Conservation (phyloP, 2,329 filamentous ascomycete genomes). For the Venturia effusa region DNA sequence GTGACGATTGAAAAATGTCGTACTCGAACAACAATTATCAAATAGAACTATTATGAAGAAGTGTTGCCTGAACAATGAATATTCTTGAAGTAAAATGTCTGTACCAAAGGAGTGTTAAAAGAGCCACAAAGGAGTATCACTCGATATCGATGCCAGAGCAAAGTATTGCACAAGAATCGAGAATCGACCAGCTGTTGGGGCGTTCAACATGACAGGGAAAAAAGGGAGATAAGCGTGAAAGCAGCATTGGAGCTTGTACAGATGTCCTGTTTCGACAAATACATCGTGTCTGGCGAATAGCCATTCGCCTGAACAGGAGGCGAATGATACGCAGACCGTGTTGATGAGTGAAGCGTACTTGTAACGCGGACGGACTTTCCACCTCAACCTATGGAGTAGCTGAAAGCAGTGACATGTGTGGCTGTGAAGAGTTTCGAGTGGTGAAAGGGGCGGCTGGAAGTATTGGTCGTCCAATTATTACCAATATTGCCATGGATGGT, state of each 20-base stretch:
- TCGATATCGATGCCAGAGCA: background rate
- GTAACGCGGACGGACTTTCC: background rate
- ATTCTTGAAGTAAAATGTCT: too few species aligned
- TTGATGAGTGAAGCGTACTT: background rate
- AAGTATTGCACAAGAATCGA: background rate
- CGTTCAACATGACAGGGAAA: background rate
- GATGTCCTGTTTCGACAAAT: background rate
- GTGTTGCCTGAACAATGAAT: background rate
- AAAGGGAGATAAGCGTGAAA: background rate
- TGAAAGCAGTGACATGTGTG: background rate
- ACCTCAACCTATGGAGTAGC: background rate
- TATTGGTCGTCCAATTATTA: background rate
- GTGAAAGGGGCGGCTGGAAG: background rate
- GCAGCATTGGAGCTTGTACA: background rate
- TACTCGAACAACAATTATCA: background rate
- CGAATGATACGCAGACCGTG: background rate
- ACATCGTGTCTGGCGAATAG: background rate
- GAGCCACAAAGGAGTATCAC: background rate
- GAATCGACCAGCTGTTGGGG: background rate
- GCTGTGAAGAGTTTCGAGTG: background rate
- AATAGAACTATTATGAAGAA: background rate
- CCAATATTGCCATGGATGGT: background rate
- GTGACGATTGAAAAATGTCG: background rate
- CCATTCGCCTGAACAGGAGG: background rate
- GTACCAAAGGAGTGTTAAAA: background rate